Evolutionary conservation across 2,329 filamentous ascomycete species (phyloP).

Genomic region (Hymenoscyphus occultus): DNA sequence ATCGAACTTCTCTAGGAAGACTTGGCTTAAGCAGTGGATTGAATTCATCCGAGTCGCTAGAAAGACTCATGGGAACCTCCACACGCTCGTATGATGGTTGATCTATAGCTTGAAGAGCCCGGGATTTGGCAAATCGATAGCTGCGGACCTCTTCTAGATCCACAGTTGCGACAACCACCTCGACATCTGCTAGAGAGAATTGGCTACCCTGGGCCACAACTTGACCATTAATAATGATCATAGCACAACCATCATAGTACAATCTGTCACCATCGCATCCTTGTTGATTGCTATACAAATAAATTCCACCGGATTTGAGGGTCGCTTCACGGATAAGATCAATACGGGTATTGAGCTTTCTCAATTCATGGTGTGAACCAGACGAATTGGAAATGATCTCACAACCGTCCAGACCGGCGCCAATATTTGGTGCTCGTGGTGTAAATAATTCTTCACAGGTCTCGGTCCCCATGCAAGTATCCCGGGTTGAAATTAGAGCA

Average conservation of each 20-base stretch:
- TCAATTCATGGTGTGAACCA: constrained; percentile 64
- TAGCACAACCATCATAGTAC: constrained; percentile 58
- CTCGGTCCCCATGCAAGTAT: constrained; percentile 62
- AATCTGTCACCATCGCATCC: constrained; percentile 56
- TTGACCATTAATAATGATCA: constrained; percentile 60
- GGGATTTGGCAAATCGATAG: constrained; percentile 43
- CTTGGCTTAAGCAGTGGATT: constrained; percentile 42
- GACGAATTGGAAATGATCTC: constrained; percentile 71
- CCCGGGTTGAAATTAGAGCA: constrained; percentile 46
- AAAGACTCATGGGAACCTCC: constrained; percentile 44
- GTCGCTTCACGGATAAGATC: constrained; percentile 66
- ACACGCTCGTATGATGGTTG: constrained; percentile 41
- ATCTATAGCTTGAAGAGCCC: constrained; percentile 26
- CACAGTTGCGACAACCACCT: constrained; percentile 63
- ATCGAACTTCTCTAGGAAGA: constrained; percentile 36
- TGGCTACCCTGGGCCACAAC: constrained; percentile 55
- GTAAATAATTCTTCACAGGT: constrained; percentile 70
- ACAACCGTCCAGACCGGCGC: constrained; percentile 64
- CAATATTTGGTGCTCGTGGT: constrained; percentile 49
- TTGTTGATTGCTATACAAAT: constrained; percentile 60
- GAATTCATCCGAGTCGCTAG: constrained; percentile 40
- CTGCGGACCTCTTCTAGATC: constrained; percentile 69
- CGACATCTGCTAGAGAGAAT: constrained; percentile 51
- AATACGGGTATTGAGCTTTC: constrained; percentile 63
- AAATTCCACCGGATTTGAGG: constrained; percentile 57